phyloP scores from a whole-genome alignment of 495 filamentous ascomycete species.

The Penicillium coprophilum region DNA sequence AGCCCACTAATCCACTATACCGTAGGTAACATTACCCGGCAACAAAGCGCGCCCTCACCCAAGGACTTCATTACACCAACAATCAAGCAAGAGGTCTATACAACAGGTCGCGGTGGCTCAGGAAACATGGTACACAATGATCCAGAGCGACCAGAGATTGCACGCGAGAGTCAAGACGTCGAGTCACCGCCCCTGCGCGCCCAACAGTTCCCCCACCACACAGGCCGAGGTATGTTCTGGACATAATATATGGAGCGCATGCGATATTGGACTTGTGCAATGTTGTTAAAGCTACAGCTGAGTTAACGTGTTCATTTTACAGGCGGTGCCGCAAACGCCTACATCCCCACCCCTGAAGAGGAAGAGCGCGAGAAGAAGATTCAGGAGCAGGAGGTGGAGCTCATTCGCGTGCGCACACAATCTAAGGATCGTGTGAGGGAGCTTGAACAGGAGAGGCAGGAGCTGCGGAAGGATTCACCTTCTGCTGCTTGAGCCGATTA shows the following conservation, averaged over 20 bases:
- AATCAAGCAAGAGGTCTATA: constrained; percentile 77
- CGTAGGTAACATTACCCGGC: constrained; percentile 71
- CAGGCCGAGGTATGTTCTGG: constrained; percentile 44
- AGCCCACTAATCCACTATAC: not conserved
- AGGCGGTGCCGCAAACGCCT: constrained; percentile 49
- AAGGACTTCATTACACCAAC: constrained; percentile 75
- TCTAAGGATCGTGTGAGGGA: constrained; percentile 43
- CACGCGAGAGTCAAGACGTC: constrained; percentile 81
- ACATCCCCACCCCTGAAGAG: constrained; percentile 41
- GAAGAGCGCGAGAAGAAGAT: constrained; percentile 32
- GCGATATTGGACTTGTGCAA: not conserved
- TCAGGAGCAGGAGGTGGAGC: constrained; percentile 37
- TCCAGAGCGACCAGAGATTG: constrained; percentile 60
- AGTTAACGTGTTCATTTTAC: constrained; percentile 4
- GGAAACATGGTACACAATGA: constrained; percentile 79
- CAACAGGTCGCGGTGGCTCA: constrained; percentile 71
- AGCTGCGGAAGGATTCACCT: constrained; percentile 26
- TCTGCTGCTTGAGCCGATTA: constrained; percentile 11
- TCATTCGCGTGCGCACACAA: constrained; percentile 38
- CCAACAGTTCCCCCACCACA: constrained; percentile 45
- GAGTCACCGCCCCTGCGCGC: constrained; percentile 52
- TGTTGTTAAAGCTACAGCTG: not conserved
- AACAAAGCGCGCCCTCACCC: constrained; percentile 50
- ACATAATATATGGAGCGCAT: not conserved
- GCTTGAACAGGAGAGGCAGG: constrained; percentile 30